Percentiles rank a stretch among this genome's conserved stretches.
phyloP scores from a whole-genome alignment of 2,329 filamentous ascomycete genomes.

The Penicillium sp. region DNA sequence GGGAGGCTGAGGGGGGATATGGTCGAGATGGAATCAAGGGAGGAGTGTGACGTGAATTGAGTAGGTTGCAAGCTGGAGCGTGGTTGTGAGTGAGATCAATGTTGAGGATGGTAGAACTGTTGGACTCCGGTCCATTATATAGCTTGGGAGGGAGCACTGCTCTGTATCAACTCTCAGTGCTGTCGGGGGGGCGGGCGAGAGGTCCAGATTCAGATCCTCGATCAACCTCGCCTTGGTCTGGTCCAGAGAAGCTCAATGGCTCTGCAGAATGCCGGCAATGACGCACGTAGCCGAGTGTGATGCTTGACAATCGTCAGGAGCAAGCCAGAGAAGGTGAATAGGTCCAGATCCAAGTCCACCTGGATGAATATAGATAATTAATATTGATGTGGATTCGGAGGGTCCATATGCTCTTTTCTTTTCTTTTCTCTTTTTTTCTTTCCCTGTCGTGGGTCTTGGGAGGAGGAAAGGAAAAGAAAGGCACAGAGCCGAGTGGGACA shows the following conservation, averaged over 20 bases:
- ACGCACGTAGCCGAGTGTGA: conserved; percentile 15
- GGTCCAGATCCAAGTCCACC: neutral
- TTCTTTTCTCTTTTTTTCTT: neutral
- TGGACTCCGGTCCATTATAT: conserved; percentile 16
- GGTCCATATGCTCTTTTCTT: neutral
- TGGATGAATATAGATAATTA: neutral
- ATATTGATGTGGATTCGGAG: neutral
- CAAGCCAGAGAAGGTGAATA: neutral
- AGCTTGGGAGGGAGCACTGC: neutral
- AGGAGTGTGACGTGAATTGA: neutral
- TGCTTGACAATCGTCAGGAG: conserved; percentile 4
- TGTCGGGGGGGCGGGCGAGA: neutral
- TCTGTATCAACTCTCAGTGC: conserved; percentile 1
- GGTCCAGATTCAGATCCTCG: conserved; percentile 1
- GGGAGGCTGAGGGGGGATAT: neutral
- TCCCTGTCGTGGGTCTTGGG: neutral
- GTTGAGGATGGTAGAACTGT: neutral
- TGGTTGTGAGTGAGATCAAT: neutral
- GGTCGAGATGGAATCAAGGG: neutral
- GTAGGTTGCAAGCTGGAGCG: neutral
- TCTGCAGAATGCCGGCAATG: conserved; percentile 15
- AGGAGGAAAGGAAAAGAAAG: neutral
- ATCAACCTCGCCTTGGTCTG: conserved; percentile 5
- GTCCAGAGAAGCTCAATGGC: conserved; percentile 6
- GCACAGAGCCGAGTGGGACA: neutral